A percentile compares a stretch with the other conserved stretches of the same genome.
Evolutionary conservation across 495 filamentous ascomycete genomes (phyloP).

Genomic region (Hyaloscypha bicolor): DNA sequence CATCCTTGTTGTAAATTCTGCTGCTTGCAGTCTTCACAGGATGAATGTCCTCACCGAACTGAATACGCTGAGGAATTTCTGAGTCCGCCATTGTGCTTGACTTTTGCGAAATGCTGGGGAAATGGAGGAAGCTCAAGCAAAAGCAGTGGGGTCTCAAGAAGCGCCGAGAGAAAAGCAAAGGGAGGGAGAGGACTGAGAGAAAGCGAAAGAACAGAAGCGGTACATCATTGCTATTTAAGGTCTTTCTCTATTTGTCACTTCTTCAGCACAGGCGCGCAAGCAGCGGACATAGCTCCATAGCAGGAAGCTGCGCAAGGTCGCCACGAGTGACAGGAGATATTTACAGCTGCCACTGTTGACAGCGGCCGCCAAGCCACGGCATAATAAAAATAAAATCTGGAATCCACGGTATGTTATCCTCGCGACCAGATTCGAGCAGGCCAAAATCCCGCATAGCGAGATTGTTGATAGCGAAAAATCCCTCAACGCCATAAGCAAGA

Average conservation of each 20-base stretch:
- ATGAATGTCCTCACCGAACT: slow-evolving; percentile 28
- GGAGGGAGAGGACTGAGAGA: background rate
- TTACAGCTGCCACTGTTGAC: background rate
- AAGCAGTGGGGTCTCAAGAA: background rate
- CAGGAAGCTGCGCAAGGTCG: background rate
- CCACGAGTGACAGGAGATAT: background rate
- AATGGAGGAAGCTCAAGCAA: background rate
- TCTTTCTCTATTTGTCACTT: background rate
- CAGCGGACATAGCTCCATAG: background rate
- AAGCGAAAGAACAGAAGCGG: background rate
- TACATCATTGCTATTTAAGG: slow-evolving; percentile 2
- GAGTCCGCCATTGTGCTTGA: slow-evolving; percentile 21
- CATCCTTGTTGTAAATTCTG: slow-evolving; percentile 9
- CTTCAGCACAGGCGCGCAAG: background rate
- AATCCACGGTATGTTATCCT: slow-evolving; percentile 22
- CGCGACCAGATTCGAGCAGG: slow-evolving; percentile 33
- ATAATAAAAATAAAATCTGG: slow-evolving; percentile 1
- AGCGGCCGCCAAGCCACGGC: background rate
- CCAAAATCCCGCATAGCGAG: slow-evolving; percentile 31
- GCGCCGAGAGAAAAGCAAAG: background rate
- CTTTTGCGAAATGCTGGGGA: background rate
- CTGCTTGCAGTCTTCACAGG: slow-evolving; percentile 19
- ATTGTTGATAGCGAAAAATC: slow-evolving; percentile 21
- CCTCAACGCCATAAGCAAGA: slow-evolving; percentile 17
- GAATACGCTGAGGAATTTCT: slow-evolving; percentile 13